Conservation (phyloP, 106 monocot genomes). For the Dendrobium officinale region DNA sequence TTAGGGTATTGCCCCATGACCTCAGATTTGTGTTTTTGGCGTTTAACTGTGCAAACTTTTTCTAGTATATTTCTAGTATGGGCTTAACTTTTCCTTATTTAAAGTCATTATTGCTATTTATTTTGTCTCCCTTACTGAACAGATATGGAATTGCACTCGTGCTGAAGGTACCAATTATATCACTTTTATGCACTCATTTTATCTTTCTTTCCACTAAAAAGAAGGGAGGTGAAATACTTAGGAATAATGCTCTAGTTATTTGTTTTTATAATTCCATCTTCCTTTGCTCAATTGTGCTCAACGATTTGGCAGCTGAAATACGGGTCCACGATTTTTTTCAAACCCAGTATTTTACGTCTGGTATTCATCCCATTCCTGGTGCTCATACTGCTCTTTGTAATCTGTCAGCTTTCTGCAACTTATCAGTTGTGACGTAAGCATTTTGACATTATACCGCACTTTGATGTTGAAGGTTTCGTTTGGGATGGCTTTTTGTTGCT, state of each 20-base stretch:
- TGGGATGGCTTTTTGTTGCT: no score
- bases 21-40: not conserved
- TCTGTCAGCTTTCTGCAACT: constrained; percentile 53
- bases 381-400: constrained; percentile 54
- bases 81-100: not conserved
- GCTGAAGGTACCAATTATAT: constrained; percentile 51
- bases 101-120: not conserved
- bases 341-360: constrained; percentile 73
- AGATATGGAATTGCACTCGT: constrained; percentile 96
- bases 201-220: not conserved
- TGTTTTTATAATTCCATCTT: not conserved
- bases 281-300: not conserved
- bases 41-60: not conserved
- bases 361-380: constrained; percentile 90
- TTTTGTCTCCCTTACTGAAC: constrained; percentile 14
- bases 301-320: constrained; percentile 55
- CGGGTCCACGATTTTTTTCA: constrained; percentile 92
- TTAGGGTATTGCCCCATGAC: constrained; percentile 41
- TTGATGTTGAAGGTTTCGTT: not conserved
- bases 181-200: not conserved
- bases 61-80: not conserved
- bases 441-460: not conserved
- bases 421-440: constrained; percentile 90
- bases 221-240: not conserved
- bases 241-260: not conserved